Evolutionary conservation across 1,284 basidiomycete genomes (phyloP), one percentile per base, ranked within the genome.

Genomic region (Rhodofomes roseus): DNA sequence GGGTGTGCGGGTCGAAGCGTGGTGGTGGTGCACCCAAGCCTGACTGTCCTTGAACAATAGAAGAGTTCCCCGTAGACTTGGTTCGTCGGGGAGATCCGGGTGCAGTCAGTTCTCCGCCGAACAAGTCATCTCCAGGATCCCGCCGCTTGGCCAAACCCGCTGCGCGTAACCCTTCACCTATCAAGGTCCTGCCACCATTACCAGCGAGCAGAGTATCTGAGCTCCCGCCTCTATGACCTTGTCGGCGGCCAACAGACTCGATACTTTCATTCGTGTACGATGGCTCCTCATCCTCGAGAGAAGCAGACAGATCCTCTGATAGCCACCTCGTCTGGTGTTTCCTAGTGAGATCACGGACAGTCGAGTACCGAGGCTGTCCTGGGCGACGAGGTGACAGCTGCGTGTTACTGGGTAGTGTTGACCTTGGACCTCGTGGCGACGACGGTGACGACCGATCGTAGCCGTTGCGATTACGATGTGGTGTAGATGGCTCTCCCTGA

Each of bases 81-180:
- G 65, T 66, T 23, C 66, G 62, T 16, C 66, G 62, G 16, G 63
- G 57, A 9, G 61, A 40, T n/a, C 5, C 36, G 5, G 59, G 54
- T 50, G 54, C 12, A 46, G 59, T 39, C 61, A 54, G 36, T 29
- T 34, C 29, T 51, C 40, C 22, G 27, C 59, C 65, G 55, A 83
- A 82, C 11, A 78, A 68, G 57, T 81, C 80, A 25, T 76, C 76
- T 7, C 64, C 63, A 9, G 55, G 54, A 36, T 75, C 73, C 46
- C 69, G 70, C 40, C 73, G 67, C 59, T 75, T 81, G 65, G 73
- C 74, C 59, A 91, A 75, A 6, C 90, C 90, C 1, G 90, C 89
- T 2, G 89, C 87, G 57, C 84, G 79, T 56, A 92, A 69, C n/a
- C 85, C 83, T 70, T 90, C 87, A 1, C 86, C 82, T 8, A 89